phyloP scores from a whole-genome alignment of 495 filamentous ascomycete species.

The Darksidea phi region DNA sequence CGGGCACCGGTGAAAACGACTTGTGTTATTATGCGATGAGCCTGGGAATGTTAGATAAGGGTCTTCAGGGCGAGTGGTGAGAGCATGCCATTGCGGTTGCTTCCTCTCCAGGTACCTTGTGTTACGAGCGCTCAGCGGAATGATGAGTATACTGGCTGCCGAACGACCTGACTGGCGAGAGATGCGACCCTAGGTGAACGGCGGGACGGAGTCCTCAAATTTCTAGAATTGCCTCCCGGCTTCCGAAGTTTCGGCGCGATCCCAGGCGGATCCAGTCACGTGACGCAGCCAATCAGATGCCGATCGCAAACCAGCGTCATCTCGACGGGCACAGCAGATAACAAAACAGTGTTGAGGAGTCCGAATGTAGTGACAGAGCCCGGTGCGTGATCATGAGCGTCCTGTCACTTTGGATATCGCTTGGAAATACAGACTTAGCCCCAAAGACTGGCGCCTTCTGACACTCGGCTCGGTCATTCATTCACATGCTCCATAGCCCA shows the following conservation, averaged over 20 bases:
- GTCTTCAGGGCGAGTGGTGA: neutral
- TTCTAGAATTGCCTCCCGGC: constrained; percentile 17
- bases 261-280: neutral
- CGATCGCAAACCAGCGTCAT: constrained; percentile 15
- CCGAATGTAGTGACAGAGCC: neutral
- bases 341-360: neutral
- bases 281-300: constrained; percentile 18
- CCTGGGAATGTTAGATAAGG: constrained; percentile 52
- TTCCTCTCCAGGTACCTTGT: too few relatives aligned
- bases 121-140: neutral
- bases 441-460: neutral
- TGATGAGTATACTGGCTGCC: neutral
- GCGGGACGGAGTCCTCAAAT: constrained; percentile 6
- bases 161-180: neutral
- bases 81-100: constrained; percentile 2
- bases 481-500: constrained; percentile 12
- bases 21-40: constrained; percentile 91
- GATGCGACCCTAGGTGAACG: neutral
- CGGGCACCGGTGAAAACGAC: constrained; percentile 85
- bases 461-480: constrained; percentile 2
- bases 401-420: too few relatives aligned
- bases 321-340: neutral
- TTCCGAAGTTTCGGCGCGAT: neutral
- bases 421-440: too few relatives aligned
- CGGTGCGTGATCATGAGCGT: too few relatives aligned